Conservation (phyloP, 345 rosid genomes). For the Citrus hindsii region DNA sequence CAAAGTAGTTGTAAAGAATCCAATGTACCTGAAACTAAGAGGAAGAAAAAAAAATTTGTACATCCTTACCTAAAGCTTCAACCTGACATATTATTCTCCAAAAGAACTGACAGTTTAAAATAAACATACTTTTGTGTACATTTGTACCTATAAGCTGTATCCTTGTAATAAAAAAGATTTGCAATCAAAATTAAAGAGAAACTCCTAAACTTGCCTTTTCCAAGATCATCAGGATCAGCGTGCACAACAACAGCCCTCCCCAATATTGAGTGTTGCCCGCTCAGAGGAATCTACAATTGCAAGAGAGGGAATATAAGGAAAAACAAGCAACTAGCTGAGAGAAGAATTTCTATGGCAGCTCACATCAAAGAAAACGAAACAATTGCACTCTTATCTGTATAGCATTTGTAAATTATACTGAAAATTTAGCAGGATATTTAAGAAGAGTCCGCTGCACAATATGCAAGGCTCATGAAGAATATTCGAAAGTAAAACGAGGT, state of each 20-base stretch:
- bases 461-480: not conserved
- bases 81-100: not conserved
- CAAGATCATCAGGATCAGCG: conserved; percentile 94
- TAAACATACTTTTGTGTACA: not conserved
- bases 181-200: not conserved
- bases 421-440: not conserved
- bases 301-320: conserved; percentile 2
- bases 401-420: not conserved
- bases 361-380: not conserved
- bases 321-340: not conserved
- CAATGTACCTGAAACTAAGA: not conserved
- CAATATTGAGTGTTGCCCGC: conserved; percentile 68
- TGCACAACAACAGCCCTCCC: conserved; percentile 97
- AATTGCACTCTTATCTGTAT: not conserved
- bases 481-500: not conserved
- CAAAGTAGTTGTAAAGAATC: not conserved
- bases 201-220: conserved; percentile 17
- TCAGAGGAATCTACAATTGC: conserved; percentile 70
- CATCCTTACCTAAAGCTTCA: not conserved
- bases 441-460: not conserved
- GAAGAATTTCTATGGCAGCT: not conserved
- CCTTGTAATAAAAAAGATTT: conserved; percentile 6
- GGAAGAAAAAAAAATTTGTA: not conserved
- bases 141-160: not conserved
- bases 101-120: not conserved